phyloP scores from a whole-genome alignment of 1,284 basidiomycete species.

The Neonothopanus nambi region DNA sequence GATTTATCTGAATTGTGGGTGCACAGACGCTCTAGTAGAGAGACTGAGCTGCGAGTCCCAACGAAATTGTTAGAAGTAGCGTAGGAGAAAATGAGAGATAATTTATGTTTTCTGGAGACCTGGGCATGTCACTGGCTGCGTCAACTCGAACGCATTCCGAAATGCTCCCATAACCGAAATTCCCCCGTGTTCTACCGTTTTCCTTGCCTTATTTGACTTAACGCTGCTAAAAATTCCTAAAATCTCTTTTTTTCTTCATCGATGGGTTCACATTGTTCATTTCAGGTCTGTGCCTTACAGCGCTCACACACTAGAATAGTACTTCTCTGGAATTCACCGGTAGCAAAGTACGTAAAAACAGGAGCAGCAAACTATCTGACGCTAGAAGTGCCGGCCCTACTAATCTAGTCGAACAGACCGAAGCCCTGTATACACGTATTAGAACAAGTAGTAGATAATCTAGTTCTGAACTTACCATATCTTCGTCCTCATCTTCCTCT shows the following conservation, averaged over 20 bases:
- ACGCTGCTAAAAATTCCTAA: too few species aligned
- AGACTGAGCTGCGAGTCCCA: too few species aligned
- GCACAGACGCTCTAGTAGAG: too few species aligned
- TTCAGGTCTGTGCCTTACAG: background rate
- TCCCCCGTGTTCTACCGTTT: background rate
- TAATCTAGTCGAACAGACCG: constrained; percentile 82
- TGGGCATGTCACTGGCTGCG: background rate
- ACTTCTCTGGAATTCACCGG: too few species aligned
- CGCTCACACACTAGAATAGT: too few species aligned
- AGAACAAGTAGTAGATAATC: background rate
- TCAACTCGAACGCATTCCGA: background rate
- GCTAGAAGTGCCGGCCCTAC: background rate
- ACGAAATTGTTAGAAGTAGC: too few species aligned
- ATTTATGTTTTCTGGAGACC: too few species aligned
- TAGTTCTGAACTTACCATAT: constrained; percentile 56
- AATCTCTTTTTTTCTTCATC: background rate
- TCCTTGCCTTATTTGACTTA: too few species aligned
- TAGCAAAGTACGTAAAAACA: too few species aligned
- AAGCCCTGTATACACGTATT: constrained; percentile 52
- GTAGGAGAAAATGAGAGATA: too few species aligned
- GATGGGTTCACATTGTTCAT: background rate
- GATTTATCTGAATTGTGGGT: too few species aligned
- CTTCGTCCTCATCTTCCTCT: constrained; percentile 78
- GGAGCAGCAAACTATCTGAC: background rate
- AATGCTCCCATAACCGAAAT: too few species aligned